Evolutionary conservation across 2,329 filamentous ascomycete species (phyloP).

Genomic region (Fusarium subglutinans): DNA sequence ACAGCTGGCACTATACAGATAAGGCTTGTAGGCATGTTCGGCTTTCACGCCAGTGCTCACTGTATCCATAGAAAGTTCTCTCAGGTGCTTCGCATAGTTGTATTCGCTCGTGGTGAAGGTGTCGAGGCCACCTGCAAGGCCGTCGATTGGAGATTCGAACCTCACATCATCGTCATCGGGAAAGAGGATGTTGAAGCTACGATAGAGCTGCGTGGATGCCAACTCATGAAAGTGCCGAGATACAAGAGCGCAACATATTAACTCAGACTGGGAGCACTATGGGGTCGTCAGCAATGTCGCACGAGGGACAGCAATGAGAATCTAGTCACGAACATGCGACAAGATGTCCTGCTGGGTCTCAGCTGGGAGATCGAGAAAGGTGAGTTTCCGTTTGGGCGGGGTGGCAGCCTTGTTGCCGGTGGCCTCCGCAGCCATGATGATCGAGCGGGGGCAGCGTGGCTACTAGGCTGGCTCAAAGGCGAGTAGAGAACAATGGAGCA

Average conservation of each 20-base stretch:
- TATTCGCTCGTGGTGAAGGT: conserved; percentile 72
- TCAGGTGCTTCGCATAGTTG: conserved; percentile 68
- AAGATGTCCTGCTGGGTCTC: conserved; percentile 62
- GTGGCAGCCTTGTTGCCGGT: conserved; percentile 43
- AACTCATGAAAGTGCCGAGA: conserved; percentile 66
- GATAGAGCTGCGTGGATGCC: conserved; percentile 67
- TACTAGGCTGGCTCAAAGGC: conserved; percentile 12
- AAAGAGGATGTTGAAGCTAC: conserved; percentile 68
- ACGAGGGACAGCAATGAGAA: neutral
- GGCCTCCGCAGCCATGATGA: conserved; percentile 50
- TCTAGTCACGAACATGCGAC: conserved; percentile 52
- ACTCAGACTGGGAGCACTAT: conserved; percentile 62
- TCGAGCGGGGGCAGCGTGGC: conserved; percentile 35
- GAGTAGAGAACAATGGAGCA: neutral
- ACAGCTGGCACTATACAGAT: conserved; percentile 64
- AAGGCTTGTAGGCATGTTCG: conserved; percentile 63
- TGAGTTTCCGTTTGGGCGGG: conserved; percentile 34
- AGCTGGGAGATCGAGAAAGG: conserved; percentile 55
- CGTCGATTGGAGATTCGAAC: conserved; percentile 64
- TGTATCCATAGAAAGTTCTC: conserved; percentile 65
- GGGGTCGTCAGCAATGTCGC: conserved; percentile 3
- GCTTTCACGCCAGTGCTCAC: conserved; percentile 61
- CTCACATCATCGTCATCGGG: conserved; percentile 65
- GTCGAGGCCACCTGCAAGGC: conserved; percentile 66
- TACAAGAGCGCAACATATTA: conserved; percentile 67